phyloP scores from a whole-genome alignment of 2,329 filamentous ascomycete genomes.

The Diaporthe ilicicola region DNA sequence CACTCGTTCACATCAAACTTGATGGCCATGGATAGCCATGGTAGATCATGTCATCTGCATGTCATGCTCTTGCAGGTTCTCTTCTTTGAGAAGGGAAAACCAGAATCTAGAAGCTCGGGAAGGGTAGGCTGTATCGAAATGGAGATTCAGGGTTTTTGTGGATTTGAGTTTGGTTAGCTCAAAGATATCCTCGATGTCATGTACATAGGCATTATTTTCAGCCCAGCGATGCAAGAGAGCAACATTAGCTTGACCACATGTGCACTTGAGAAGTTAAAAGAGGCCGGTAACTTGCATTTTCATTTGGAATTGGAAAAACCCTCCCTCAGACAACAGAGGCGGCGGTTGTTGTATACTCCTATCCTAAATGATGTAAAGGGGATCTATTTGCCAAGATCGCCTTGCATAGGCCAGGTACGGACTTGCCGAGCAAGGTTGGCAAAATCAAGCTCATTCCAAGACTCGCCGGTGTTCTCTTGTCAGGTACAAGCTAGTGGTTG shows the following conservation, averaged over 20 bases:
- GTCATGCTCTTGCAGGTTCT: background rate
- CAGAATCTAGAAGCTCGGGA: background rate
- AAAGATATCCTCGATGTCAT: background rate
- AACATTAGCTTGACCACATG: background rate
- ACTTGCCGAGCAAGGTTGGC: background rate
- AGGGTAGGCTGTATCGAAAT: background rate
- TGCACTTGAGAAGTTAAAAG: too few species aligned
- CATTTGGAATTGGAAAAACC: too few species aligned
- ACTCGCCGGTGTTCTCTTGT: slow-evolving; percentile 1
- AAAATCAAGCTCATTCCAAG: slow-evolving; percentile 24
- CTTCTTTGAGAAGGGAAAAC: background rate
- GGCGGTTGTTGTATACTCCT: background rate
- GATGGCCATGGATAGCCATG: background rate
- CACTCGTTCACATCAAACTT: slow-evolving; percentile 21
- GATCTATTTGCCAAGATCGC: background rate
- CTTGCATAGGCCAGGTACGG: background rate
- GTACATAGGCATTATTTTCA: background rate
- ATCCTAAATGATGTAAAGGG: background rate
- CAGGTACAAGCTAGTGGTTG: background rate
- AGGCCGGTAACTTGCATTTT: too few species aligned
- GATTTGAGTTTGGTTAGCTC: slow-evolving; percentile 8
- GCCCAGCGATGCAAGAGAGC: background rate
- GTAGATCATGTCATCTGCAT: background rate
- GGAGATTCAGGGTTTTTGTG: background rate
- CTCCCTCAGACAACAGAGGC: background rate